Evolutionary conservation across 2,329 filamentous ascomycete species (phyloP), one percentile per base, ranked within the genome.

Genomic region (Didymella pinodella): DNA sequence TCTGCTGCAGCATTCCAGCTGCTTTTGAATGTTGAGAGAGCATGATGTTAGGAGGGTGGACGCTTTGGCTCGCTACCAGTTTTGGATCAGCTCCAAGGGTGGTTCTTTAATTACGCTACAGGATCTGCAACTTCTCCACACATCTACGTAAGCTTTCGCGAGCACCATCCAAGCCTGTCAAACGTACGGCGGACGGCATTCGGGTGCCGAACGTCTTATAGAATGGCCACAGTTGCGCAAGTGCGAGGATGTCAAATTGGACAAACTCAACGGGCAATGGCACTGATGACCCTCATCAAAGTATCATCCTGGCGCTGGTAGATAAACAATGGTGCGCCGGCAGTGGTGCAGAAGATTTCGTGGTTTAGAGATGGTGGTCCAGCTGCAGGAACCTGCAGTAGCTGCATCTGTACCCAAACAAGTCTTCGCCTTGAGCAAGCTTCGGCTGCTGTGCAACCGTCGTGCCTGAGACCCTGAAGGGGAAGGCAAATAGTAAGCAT

Each of bases 81-180:
- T 49, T 49, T 45, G 48, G 55, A 53, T 31, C 40, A 40, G 45
- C 49, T 45, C n/a, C 16, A 31, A 22, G 31, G 36, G 38, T 45
- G 45, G 55, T 32, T 45, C 32, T 41, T 41, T 38, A 49, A 59
- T 54, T 59, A 47, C 46, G 10, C 47, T 59, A 59, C 34, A n/a
- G 34, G 56, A 47, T 54, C 50, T 50, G 50, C 56, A 40, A 34
- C 7, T 32, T 47, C 56, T 26, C 56, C 56, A 59, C 56, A 48
- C 20, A 40, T 46, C 40, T 50, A 51, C 47, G 56, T 59, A 54
- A 59, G 51, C 56, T 43, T 50, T 32, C 22, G 40, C 44, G 44
- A 45, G 38, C 31, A 18, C 54, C 36, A 20, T 18, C 26, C 32
- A 43, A 47, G 38, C 48, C 38, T 53, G 50, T 43, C 46, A 46